These are phyloP conservation scores for Metschnikowia similis DNA, from an alignment of 805 yeast genomes.

Conservation along the genomic window DNA sequence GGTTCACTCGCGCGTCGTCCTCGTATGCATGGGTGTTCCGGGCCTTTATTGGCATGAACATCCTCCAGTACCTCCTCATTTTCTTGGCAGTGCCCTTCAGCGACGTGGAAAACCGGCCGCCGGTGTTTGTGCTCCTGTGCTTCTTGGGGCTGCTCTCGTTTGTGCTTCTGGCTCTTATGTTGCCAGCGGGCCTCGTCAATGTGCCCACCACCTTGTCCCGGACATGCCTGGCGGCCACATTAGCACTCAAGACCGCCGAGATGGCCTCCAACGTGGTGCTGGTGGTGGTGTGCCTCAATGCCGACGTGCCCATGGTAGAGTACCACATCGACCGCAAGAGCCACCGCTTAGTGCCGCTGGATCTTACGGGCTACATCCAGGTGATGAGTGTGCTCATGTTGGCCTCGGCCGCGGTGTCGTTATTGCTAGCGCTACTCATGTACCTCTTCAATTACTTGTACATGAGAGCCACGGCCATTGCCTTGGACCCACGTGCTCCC, in stretches of 20 bases:
- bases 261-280: conserved; percentile 16
- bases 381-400: conserved; percentile 12
- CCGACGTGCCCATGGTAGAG: conserved; percentile 21
- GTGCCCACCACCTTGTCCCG: conserved; percentile 7
- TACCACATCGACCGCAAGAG: conserved; percentile 19
- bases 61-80: conserved; percentile 27
- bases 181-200: conserved; percentile 12
- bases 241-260: conserved; percentile 20
- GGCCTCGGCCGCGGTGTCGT: conserved; percentile 13
- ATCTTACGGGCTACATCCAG: conserved; percentile 29
- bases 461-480: background rate
- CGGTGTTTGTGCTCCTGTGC: conserved; percentile 18
- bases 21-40: conserved; percentile 8
- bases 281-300: conserved; percentile 19
- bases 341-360: conserved; percentile 15
- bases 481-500: too few species aligned
- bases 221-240: conserved; percentile 16
- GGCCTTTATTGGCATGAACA: conserved; percentile 14
- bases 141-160: conserved; percentile 15
- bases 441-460: conserved; percentile 6
- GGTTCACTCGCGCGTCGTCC: background rate
- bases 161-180: conserved; percentile 11
- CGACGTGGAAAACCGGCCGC: conserved; percentile 29
- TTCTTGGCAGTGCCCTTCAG: conserved; percentile 34
- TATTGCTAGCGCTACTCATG: conserved; percentile 14